These are phyloP conservation scores for Sicyos edulis DNA, from an alignment of 306 rosid species.

Conservation along the genomic window DNA sequence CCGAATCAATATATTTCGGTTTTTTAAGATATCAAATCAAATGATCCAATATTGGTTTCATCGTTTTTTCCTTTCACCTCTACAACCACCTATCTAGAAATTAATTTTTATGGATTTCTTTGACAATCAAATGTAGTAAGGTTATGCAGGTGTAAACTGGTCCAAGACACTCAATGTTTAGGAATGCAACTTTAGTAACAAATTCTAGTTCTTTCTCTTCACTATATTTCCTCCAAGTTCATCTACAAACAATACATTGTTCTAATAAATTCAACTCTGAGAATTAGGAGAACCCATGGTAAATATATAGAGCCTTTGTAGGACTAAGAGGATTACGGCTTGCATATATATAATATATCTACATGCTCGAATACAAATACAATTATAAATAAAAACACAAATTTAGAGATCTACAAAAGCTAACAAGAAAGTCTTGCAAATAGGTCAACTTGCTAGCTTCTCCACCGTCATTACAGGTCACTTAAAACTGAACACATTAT, in stretches of 20 bases:
- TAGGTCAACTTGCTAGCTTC: not conserved
- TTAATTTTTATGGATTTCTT: too few species aligned
- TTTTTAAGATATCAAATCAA: too few species aligned
- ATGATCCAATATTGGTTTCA: too few species aligned
- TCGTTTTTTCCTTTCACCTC: too few species aligned
- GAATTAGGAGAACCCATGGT: not conserved
- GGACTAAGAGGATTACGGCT: not conserved
- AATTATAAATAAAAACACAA: not conserved
- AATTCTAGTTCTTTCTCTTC: not conserved
- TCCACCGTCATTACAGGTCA: not conserved
- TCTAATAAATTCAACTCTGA: not conserved
- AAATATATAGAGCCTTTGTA: not conserved
- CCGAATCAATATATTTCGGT: too few species aligned
- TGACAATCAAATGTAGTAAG: too few species aligned
- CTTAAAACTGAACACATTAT: not conserved
- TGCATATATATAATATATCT: not conserved
- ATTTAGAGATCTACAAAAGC: not conserved
- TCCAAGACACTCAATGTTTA: not conserved
- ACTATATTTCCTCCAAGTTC: not conserved
- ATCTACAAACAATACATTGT: not conserved
- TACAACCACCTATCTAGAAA: too few species aligned
- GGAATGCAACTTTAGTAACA: not conserved
- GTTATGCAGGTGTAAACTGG: too few species aligned
- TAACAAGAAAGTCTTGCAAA: not conserved
- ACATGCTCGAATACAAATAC: constrained; percentile 1